Evolutionary conservation across 140 eudicot species (phyloP), one percentile per base, ranked within the genome.

Genomic region (Anethum foeniculum): DNA sequence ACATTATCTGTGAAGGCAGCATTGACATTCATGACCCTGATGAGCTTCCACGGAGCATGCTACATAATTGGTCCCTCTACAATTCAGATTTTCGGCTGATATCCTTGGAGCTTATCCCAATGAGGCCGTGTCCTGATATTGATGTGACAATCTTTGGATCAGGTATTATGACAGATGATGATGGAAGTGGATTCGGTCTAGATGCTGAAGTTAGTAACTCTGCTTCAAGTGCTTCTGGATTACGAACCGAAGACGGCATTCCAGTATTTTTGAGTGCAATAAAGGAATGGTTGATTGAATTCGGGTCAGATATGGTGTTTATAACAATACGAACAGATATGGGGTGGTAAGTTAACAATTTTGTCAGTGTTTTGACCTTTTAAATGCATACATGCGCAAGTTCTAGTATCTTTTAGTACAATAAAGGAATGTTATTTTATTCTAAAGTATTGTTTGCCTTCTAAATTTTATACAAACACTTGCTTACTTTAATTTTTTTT

Each of bases 211-310:
- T 83, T 62, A 65, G 86, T 76, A 75, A 82, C 44, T 74, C 88
- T 75, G 79, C 25, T 30, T 79, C 97, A 21, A 84, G 88, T 83
- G 81, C 88, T 8, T 78, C 88, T 77, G 91, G 52, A 62, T 84
- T 69, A 68, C 84, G 49, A 30, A 86, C 86, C 68, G 87, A 86
- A 77, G 97, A 91, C 67, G 98, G 99, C 18, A 93, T 95, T 69
- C 98, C 98, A 39, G 84, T 95, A 18, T 95, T 86, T 67, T 80
- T 95, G 83, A 95, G 99, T 77, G 99, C 97, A 72, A 93, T 95
- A n/a, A 95, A 95, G 82, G 99, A 95, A 81, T 95, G 99, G 99
- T 86, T 89, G 91, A 93, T 95, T 86, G 99, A 95, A 52, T 88
- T 95, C 80, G 99, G 99, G 62, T 91, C 97, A 25, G 90, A 96